Evolutionary conservation across 257 asterid species (phyloP), one percentile per base, ranked within the genome.

Genomic region (Gentiana macrophylla): DNA sequence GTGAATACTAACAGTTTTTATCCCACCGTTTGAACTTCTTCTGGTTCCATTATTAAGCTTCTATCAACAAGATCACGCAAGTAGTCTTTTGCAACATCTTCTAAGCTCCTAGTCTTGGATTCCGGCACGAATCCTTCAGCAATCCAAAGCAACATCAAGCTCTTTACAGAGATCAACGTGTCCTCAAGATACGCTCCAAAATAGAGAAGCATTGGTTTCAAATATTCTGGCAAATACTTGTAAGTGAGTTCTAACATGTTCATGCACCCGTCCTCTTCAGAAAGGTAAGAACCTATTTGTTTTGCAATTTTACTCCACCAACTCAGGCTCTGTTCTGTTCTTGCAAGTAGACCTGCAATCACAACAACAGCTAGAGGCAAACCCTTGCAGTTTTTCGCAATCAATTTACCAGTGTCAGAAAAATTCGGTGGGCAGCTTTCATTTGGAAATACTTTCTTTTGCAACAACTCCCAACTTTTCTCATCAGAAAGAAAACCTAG

Each of bases 91-190:
- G 46, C 46, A 1, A 41, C 5, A 41, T 41, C 5, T 4, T 41
- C 46, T 41, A 41, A 5, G 46, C 46, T 41, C 8, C 0, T 41
- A 5, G 2, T 41, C 46, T 41, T 10, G 9, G 46, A 41, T 41
- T 41, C 46, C 2, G 2, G 46, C 6, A 41, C 46, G 9, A 41
- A 41, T 2, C 46, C 46, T 41, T 41, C 46, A 5, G 46, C 46
- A 45, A 68, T 57, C 73, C 73, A 68, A 9, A 68, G 32, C 54
- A 63, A 43, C 56, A 51, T 62, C 48, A 62, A 33, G 56, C 12
- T 57, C 41, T 56, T 44, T 24, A 10, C 5, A 35, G 57, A 15
- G 41, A 56, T 59, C n/a, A 56, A 56, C 37, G 37, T 24, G 37
- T 56, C 65, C 56, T 35, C 54, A 10, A 38, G 55, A 44, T 62